Evolutionary conservation across 2,329 filamentous ascomycete genomes (phyloP).

Genomic region (Ilyonectria mors-panacis): DNA sequence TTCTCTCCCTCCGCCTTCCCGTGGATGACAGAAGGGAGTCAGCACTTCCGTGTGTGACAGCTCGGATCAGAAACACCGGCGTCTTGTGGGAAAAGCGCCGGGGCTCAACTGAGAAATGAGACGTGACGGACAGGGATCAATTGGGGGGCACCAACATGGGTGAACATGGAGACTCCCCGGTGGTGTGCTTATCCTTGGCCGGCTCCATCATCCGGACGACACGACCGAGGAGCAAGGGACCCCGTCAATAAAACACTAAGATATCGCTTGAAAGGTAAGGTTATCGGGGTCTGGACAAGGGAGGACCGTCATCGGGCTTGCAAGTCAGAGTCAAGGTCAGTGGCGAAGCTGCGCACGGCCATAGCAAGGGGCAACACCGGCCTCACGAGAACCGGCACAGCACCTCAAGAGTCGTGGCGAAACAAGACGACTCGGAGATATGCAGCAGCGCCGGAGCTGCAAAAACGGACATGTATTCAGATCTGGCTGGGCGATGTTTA

Average conservation of each 20-base stretch:
- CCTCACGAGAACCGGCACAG: not conserved
- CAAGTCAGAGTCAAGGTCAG: slow-evolving; percentile 9
- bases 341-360: not conserved
- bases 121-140: slow-evolving; percentile 27
- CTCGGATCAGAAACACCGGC: slow-evolving; percentile 42
- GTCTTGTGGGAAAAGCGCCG: slow-evolving; percentile 32
- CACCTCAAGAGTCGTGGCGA: slow-evolving; percentile 1
- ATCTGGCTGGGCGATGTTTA: slow-evolving; percentile 19
- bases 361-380: slow-evolving; percentile 13
- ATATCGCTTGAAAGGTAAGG: slow-evolving; percentile 37
- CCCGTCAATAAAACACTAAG: slow-evolving; percentile 35
- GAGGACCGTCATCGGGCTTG: not conserved
- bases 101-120: slow-evolving; percentile 30
- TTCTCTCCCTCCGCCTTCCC: slow-evolving; percentile 4
- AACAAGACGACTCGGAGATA: slow-evolving; percentile 17
- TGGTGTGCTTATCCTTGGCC: slow-evolving; percentile 37
- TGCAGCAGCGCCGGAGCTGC: slow-evolving; percentile 16
- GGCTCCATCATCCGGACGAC: slow-evolving; percentile 41
- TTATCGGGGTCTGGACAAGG: slow-evolving; percentile 22
- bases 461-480: slow-evolving; percentile 5
- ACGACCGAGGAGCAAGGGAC: slow-evolving; percentile 36
- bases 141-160: slow-evolving; percentile 32
- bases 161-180: slow-evolving; percentile 20
- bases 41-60: slow-evolving; percentile 13
- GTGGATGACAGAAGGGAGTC: slow-evolving; percentile 8